These are phyloP conservation scores for Ophiorrhiza pumila DNA, from an alignment of 257 asterid species.

Conservation along the genomic window DNA sequence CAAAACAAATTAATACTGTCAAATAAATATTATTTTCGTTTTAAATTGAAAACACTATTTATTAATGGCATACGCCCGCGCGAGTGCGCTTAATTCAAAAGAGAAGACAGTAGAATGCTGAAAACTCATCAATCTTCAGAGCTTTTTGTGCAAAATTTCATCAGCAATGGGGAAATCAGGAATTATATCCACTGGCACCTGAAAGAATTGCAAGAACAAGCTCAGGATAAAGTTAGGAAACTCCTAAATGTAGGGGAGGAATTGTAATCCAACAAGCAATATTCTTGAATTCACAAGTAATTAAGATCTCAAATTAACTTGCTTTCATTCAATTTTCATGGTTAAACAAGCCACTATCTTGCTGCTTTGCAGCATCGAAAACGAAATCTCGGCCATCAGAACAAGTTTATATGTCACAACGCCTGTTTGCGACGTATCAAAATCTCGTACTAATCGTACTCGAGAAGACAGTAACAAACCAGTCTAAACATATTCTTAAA, in stretches of 20 bases:
- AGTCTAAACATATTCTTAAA: neutral
- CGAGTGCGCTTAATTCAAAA: no score
- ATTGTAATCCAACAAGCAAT: no score
- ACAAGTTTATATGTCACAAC: neutral
- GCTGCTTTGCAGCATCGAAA: neutral
- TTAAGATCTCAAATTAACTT: no score
- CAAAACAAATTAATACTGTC: no score
- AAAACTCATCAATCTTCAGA: constrained; percentile 24
- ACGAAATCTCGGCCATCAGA: neutral
- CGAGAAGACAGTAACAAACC: neutral
- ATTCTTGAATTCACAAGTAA: no score
- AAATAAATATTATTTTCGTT: no score
- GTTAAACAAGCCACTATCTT: neutral
- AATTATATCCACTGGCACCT: constrained; percentile 90
- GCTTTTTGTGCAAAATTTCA: constrained; percentile 38
- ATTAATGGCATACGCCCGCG: no score
- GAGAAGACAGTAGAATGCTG: neutral
- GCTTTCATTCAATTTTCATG: no score
- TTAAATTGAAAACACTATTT: no score
- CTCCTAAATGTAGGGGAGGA: neutral
- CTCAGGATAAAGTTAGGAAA: neutral
- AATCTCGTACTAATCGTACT: neutral
- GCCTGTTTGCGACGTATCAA: neutral
- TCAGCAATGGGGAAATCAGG: constrained; percentile 82
- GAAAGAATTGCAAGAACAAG: constrained; percentile 13